Conservation (phyloP, 805 yeast species). For the Dipodascopsis uninucleata region DNA sequence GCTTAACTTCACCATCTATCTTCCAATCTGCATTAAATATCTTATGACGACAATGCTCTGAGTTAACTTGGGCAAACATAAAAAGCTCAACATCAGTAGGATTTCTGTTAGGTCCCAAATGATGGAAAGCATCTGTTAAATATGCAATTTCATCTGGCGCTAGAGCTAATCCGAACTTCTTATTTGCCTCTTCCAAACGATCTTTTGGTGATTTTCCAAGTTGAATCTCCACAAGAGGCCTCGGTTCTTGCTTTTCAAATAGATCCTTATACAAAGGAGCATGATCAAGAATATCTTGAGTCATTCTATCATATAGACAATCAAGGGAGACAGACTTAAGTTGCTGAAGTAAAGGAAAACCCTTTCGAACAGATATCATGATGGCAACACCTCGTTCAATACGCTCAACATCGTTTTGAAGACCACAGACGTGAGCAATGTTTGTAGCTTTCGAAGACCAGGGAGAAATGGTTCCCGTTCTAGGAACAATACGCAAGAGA, state of each 20-base stretch:
- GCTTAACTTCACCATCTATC: conserved; percentile 75
- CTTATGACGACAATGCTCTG: conserved; percentile 99
- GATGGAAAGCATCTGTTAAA: conserved; percentile 74
- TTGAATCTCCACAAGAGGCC: conserved; percentile 75
- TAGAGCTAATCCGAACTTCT: conserved; percentile 84
- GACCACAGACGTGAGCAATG: conserved; percentile 83
- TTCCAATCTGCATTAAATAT: conserved; percentile 98
- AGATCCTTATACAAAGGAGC: conserved; percentile 68
- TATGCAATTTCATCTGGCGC: conserved; percentile 92
- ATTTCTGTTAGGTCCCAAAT: conserved; percentile 60
- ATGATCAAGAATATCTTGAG: conserved; percentile 56
- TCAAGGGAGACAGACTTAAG: conserved; percentile 56
- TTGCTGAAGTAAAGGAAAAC: conserved; percentile 60
- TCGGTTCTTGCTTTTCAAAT: conserved; percentile 75
- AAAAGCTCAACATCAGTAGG: conserved; percentile 97
- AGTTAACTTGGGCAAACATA: conserved; percentile 99
- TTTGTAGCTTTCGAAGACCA: conserved; percentile 99
- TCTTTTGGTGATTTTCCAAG: conserved; percentile 51
- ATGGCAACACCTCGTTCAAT: conserved; percentile 88
- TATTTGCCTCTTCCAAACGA: conserved; percentile 71
- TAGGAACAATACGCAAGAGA: conserved; percentile 75
- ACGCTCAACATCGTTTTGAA: conserved; percentile 65
- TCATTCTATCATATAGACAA: conserved; percentile 89
- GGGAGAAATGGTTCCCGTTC: conserved; percentile 95
- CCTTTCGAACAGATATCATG: conserved; percentile 64